Base-by-base conservation (phyloP, 2,329 filamentous ascomycete species). In the Botryotinia convoluta region DNA sequence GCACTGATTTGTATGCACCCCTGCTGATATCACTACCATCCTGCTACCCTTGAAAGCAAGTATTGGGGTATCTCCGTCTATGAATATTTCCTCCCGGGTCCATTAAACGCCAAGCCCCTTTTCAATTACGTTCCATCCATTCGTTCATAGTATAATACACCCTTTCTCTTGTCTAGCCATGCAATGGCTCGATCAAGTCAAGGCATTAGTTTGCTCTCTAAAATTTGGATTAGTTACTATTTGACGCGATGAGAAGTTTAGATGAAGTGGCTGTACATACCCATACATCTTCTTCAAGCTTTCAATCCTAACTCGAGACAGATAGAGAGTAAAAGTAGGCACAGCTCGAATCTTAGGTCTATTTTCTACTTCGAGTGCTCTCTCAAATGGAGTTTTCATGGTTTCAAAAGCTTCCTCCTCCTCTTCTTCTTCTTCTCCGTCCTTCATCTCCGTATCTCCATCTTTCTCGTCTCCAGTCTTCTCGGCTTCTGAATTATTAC, bases 261-360 rank as follows among this genome's bases (percentile, higher is more conserved):
- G 35, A 16, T 45, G 32, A 51, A 39, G 26, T 12, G 32, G 12
- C 44, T 57, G 20, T 68, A 77, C 80, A 74, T 74, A 81, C 80
- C 79, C 78, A 75, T 78, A 79, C 22, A 73, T 84, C 44, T 79
- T 83, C 75, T 84, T 87, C 65, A 93, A 80, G 75, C 89, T 87
- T 29, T 86, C 85, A 48, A 93, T 81, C 20, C 87, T 82, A 22
- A 81, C 81, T 39, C 83, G 81, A 0, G 89, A 88, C 26, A 93
- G 80, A 76, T 91, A 90, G 35, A 91, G 82, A 74, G 86, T 88
- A 84, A 93, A 83, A 59, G 88, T 85, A 26, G 87, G 87, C 70
- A 86, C 81, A 35, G 81, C 84, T 74, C 84, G 83, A 74, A 84
- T 80, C 35, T 84, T 83, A n/a, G 82, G 81, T 59, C 79, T 83